Percentiles rank a stretch among this genome's conserved stretches.
phyloP scores from a whole-genome alignment of 2,329 filamentous ascomycete species.

The Venturia pyrina region DNA sequence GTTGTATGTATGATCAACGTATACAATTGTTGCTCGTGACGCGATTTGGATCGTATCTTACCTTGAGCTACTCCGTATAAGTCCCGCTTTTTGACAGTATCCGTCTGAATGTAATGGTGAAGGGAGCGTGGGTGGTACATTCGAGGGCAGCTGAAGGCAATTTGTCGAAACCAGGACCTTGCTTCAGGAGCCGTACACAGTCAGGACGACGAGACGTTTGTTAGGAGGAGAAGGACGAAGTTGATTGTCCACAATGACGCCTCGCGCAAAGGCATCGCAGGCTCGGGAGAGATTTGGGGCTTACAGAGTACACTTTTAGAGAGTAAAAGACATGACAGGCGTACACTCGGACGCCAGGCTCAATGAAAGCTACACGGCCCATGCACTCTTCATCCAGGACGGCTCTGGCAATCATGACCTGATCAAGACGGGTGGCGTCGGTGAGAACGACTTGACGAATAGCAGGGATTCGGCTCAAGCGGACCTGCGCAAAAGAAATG shows the following conservation, averaged over 20 bases:
- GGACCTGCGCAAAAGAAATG: conserved; percentile 4
- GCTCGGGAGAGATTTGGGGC: neutral
- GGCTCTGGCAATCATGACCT: neutral
- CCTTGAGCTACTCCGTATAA: neutral
- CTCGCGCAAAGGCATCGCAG: neutral
- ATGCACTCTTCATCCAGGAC: conserved; percentile 1
- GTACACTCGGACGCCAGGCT: neutral
- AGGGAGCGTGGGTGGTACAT: neutral
- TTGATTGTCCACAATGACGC: neutral
- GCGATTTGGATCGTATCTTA: neutral
- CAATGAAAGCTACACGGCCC: neutral
- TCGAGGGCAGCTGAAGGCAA: neutral
- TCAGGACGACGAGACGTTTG: neutral
- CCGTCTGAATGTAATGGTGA: neutral
- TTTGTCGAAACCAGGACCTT: neutral
- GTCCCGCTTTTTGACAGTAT: neutral
- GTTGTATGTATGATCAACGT: neutral
- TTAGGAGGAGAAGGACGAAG: neutral
- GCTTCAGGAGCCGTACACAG: neutral
- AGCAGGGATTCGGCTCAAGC: neutral
- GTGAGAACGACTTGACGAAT: neutral
- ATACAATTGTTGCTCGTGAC: neutral
- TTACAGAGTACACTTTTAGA: neutral
- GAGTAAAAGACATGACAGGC: neutral
- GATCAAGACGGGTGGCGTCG: conserved; percentile 3